Evolutionary conservation across 805 yeast genomes (phyloP), one percentile per base, ranked within the genome.

Genomic region (Grigorovia humatica): DNA sequence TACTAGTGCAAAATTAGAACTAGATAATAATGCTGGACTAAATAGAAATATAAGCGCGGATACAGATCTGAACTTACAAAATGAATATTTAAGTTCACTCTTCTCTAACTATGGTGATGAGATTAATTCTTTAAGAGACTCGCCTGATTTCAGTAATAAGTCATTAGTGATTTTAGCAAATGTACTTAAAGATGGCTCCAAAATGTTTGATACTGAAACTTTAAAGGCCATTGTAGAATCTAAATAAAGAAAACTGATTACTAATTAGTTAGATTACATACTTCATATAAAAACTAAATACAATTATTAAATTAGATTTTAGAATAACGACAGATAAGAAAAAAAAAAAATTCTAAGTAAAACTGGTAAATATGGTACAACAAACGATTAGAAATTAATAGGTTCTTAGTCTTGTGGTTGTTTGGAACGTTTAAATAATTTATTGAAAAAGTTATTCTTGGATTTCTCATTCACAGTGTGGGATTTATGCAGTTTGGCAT

Each of bases 21-120:
- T 59, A 30, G 35, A 27, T 38, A 18, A 17, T 6, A 9, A 19
- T 7, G 42, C 29, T 15, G 48, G 19, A 19, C 20, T 44, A 5
- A 41, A 48, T 2, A 27, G 43, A 35, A 23, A 19, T 7, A 32
- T 9, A 15, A 15, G 42, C 18, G 13, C 12, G 3, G 17, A 38
- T 38, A n/a, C 8, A 13, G 35, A 41, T 46, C 12, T 45, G 9
- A 43, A 54, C n/a, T 44, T 56, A 40, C 76, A 80, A 52, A 74
- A 72, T 55, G 73, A 75, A 50, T 84, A 74, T 58, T 64, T 84
- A 60, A 71, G 70, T 38, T 59, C 80, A 54, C 76, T 83, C 78
- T 77, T 85, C 47, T 67, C 70, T 17, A 75, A 72, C 42, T 84
- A 81, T 58, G 80, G 82, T 47, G 80, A 80, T 51, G 87, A 82